Percentiles rank a stretch among this genome's conserved stretches.
Conservation (phyloP, 179 eudicot species). For the Beta lomatogona region DNA sequence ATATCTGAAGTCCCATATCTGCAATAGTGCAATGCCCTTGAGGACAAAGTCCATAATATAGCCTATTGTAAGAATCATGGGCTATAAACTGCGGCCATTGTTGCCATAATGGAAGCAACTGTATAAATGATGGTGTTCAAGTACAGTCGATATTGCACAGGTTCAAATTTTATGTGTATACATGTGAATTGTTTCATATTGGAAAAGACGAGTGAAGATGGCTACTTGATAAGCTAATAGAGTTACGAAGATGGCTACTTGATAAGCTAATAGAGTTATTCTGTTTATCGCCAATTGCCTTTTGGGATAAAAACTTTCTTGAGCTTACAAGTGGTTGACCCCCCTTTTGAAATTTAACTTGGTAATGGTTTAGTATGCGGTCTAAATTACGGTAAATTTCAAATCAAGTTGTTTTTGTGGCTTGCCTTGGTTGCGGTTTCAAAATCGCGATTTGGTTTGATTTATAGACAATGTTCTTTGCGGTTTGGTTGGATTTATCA, state of each 20-base stretch:
- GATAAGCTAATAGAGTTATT: background rate
- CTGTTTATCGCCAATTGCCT: background rate
- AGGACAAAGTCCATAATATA: constrained; percentile 7
- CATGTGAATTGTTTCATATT: background rate
- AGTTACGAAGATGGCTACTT: background rate
- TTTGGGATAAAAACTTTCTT: no score
- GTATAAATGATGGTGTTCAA: constrained; percentile 1
- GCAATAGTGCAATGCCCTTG: constrained; percentile 6
- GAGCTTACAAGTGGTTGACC: no score
- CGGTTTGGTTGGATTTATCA: no score
- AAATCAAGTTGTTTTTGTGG: no score
- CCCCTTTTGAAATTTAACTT: no score
- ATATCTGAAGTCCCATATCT: constrained; percentile 3
- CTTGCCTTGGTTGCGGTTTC: no score
- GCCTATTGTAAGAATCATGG: background rate
- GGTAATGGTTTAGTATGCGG: no score
- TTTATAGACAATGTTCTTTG: no score
- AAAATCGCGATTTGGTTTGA: no score
- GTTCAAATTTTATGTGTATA: background rate
- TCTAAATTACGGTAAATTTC: no score
- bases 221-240: background rate
- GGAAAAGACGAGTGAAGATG: background rate
- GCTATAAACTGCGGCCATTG: constrained; percentile 4
- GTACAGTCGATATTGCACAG: constrained; percentile 1
- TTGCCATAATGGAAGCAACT: constrained; percentile 2